Base-by-base conservation (phyloP, 495 filamentous ascomycete genomes). In the Diplogelasinospora grovesii region DNA sequence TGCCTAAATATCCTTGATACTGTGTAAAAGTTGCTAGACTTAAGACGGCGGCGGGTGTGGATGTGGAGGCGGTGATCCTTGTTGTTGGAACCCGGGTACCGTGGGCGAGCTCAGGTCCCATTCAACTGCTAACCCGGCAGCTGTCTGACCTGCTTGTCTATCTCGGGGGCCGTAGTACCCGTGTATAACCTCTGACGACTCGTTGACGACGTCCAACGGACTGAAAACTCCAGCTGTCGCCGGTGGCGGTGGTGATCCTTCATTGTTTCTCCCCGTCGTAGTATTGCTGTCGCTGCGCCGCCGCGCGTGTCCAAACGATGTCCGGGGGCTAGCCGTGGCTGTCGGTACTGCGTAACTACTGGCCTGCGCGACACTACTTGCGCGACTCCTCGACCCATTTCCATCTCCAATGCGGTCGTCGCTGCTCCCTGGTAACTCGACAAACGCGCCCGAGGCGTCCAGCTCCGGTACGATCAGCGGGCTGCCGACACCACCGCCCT, bases 131-230 rank as follows among this genome's bases (percentile, higher is more conserved):
- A 57, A 9, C 24, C 49, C 52, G 10, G 58, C 51, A 4, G 45
- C 49, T 21, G 63, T 64, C 49, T 66, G 58, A 0, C 63, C 63
- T 14, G 43, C 48, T 27, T 49, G 47, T 5, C 39, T 36, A 22
- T 62, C 49, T 7, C 41, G 7, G 23, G 61, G 41, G 1, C 61
- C 64, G 41, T 65, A 67, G 21, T 55, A 55, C 15, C 64, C 61
- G 40, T 64, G 62, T 10, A 52, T 51, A 4, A 52, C 28, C 36
- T 64, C 60, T 16, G 29, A 46, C 8, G 53, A 42, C 50, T 68
- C 64, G 44, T 29, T 41, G 21, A 63, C 49, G 1, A 56, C 43
- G 1, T 54, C 60, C 13, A 68, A 39, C 37, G 54, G 39, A 14
- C 34, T 22, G 22, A 50, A 45, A 22, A 36, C 41, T n/a, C 21